Conservation (phyloP, 2,329 filamentous ascomycete genomes). For the Ascochyta lentis region DNA sequence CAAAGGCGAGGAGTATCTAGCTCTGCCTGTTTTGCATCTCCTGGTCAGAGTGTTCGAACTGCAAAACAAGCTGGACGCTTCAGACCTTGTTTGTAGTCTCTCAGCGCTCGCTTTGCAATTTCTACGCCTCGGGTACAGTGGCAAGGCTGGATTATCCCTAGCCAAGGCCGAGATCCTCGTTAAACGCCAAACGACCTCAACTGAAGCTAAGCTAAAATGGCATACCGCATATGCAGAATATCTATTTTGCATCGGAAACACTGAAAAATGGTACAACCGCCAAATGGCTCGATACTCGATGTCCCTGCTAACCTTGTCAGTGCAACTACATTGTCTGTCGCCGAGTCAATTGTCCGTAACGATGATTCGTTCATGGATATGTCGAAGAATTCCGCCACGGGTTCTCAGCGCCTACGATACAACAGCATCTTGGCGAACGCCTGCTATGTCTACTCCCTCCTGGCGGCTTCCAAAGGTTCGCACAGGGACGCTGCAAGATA, state of each 20-base stretch:
- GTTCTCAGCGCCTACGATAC: conserved; percentile 45
- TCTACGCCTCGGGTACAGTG: conserved; percentile 65
- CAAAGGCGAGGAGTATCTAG: conserved; percentile 60
- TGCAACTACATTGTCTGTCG: conserved; percentile 36
- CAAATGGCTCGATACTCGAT: background rate
- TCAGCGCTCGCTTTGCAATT: conserved; percentile 62
- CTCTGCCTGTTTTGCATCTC: conserved; percentile 58
- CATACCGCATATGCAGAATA: conserved; percentile 79
- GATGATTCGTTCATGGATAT: conserved; percentile 41
- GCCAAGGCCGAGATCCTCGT: conserved; percentile 63
- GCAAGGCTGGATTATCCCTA: conserved; percentile 64
- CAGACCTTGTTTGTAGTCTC: conserved; percentile 51
- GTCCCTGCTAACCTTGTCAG: conserved; percentile 30
- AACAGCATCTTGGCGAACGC: conserved; percentile 66
- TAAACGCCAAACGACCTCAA: conserved; percentile 49
- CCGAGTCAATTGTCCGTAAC: conserved; percentile 36
- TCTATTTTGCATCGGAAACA: conserved; percentile 69
- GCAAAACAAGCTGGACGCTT: conserved; percentile 45
- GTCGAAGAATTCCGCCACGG: conserved; percentile 39
- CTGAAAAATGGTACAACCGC: conserved; percentile 61
- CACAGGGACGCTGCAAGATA: conserved; percentile 56
- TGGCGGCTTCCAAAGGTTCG: conserved; percentile 65
- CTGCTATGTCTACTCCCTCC: conserved; percentile 68
- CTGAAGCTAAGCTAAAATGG: conserved; percentile 61
- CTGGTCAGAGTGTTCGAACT: conserved; percentile 58